Evolutionary conservation across 257 asterid genomes (phyloP).

Genomic region (Salvia splendens): DNA sequence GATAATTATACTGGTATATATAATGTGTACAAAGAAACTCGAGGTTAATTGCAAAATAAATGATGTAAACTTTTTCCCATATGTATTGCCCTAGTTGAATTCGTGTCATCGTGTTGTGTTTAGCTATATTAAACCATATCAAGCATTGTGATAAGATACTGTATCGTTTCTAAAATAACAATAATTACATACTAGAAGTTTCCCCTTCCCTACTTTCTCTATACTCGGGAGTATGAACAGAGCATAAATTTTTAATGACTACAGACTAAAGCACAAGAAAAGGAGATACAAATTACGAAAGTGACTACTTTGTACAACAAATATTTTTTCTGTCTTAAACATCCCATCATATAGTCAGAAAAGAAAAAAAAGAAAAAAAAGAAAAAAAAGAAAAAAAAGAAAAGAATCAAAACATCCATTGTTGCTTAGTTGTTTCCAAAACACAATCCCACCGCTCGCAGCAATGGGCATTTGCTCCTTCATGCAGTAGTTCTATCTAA

Average conservation of each 20-base stretch:
- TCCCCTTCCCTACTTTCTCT: background rate
- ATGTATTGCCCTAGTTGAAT: background rate
- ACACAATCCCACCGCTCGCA: conserved; percentile 1
- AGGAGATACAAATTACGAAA: background rate
- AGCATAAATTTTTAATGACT: background rate
- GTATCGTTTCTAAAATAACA: too few species aligned
- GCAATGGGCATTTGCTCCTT: conserved; percentile 13
- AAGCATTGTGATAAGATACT: too few species aligned
- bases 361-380: background rate
- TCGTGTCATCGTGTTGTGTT: background rate
- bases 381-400: background rate
- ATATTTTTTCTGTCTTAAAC: background rate
- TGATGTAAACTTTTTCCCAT: conserved; percentile 19
- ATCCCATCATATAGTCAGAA: background rate
- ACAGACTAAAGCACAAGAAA: background rate
- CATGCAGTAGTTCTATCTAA: conserved; percentile 1
- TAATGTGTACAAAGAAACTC: conserved; percentile 31
- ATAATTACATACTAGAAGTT: too few species aligned
- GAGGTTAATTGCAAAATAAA: conserved; percentile 25
- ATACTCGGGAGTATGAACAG: background rate
- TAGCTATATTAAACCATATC: background rate
- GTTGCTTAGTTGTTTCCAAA: background rate
- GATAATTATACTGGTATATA: conserved; percentile 12
- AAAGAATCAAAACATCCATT: background rate
- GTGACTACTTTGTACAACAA: background rate